Evolutionary conservation across 768 basidiomycete species (phyloP), one percentile per base, ranked within the genome.

Genomic region (Cyclocybe aegerita): DNA sequence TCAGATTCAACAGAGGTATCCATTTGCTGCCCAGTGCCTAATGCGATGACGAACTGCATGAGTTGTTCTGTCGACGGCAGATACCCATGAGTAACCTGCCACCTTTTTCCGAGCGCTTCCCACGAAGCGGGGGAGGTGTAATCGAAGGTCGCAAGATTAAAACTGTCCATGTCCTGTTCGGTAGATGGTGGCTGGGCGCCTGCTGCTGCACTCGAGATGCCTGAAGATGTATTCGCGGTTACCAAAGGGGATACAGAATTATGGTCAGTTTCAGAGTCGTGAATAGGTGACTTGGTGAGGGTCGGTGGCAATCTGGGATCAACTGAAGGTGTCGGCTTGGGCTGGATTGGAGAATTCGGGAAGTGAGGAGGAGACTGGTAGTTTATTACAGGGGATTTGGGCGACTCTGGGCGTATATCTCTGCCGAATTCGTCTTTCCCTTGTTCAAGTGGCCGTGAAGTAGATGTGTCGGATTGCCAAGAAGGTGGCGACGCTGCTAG

Each of bases 341-440:
- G 48, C 59, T 56, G 50, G 51, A 53, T 47, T 57, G 51, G 54
- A 53, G 67, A 61, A 33, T 69, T 33, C 36, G 34, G 45, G 11
- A 34, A 29, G 33, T 46, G 42, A 16, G 55, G 47, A 8, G 65
- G 44, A 60, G 65, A 49, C 67, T 65, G 42, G 53, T 47, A 35
- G 60, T 60, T 42, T 46, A 39, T 43, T 50, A 50, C 40, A 48
- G 53, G 49, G 16, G 58, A 59, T 15, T 63, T 63, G 40, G 78
- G 72, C 35, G 87, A 83, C 37, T 71, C 67, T 33, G 79, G 70
- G 59, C 90, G 78, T 62, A 90, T 77, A 65, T 92, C 89, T 60
- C 90, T 84, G 58, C 90, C 90, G 68, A 93, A 93, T 67, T 93
- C 90, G 78, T 93, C 90, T 68, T 83, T 90, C 50, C 72, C 83